Base-by-base conservation (phyloP, 441 rosid species). In the Brassica hybrid region DNA sequence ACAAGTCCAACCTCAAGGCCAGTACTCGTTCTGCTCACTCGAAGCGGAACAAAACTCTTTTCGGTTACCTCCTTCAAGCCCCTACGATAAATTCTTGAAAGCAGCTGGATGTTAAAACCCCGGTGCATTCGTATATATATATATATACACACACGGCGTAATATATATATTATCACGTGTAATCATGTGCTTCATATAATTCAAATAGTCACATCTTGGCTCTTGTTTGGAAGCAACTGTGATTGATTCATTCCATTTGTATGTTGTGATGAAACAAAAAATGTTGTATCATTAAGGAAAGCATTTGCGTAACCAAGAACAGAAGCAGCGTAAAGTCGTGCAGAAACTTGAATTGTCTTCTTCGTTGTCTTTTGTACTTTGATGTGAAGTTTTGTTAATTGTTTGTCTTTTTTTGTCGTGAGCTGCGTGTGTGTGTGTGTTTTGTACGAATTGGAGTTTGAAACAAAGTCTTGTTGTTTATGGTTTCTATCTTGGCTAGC, bases 81-180 rank as follows among this genome's bases (percentile, higher is more conserved):
- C 99, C 5, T 89, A 88, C 11, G 98, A 91, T 81, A 93, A 93
- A 56, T 95, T 95, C 89, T 79, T 93, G 84, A 94, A 94, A 84
- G 97, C 97, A 17, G 99, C 97, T 56, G 92, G 97, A 73, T 91
- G 97, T 86, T 92, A 74, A 86, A 67, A 9, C 58, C 81, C 45
- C 80, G 73, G 80, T 79, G 69, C 71, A 63, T 68, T 74, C n/a
- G 13, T 57, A 19, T 79, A 71, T 74, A 74, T 74, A 79, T 73
- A 78, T 57, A 41, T 56, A 67, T 1, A 63, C n/a, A 62, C 34
- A 41, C 71, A 68, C 67, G 63, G 71, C 60, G 50, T 67, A 54
- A 71, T 32, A 62, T 60, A 59, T 41, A 71, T 77, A 14, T 77
- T 45, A 72, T 63, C 75, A 63, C 50, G 76, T 74, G 82, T 79